phyloP scores from a whole-genome alignment of 331 rosid genomes.

The Telfairia occidentalis region DNA sequence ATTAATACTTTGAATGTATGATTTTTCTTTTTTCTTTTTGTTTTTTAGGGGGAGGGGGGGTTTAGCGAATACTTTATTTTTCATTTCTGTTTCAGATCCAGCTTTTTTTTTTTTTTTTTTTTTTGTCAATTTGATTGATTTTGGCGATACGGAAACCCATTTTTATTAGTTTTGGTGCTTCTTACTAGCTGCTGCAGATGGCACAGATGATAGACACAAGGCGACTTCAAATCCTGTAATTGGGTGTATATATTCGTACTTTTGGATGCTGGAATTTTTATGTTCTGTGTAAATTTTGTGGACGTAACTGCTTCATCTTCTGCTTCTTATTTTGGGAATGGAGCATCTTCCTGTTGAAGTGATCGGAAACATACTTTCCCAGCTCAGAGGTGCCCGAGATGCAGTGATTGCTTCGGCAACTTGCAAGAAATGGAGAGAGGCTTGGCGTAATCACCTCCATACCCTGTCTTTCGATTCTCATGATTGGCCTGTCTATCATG shows the following conservation, averaged over 20 bases:
- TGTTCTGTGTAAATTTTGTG: not conserved
- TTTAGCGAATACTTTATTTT: not conserved
- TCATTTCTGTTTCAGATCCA: not conserved
- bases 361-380: slow-evolving; percentile 35
- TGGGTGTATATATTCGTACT: not conserved
- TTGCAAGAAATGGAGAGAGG: slow-evolving; percentile 41
- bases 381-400: slow-evolving; percentile 34
- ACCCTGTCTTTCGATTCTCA: slow-evolving; percentile 33
- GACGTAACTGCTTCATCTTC: not conserved
- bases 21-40: no score
- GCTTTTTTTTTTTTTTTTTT: no score
- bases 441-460: slow-evolving; percentile 32
- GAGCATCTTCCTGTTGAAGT: slow-evolving; percentile 43
- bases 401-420: slow-evolving; percentile 37
- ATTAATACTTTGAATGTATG: not conserved
- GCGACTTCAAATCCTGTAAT: not conserved
- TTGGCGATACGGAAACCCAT: not conserved
- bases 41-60: no score
- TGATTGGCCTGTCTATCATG: slow-evolving; percentile 31
- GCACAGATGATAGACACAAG: not conserved
- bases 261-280: not conserved
- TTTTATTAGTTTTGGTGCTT: not conserved
- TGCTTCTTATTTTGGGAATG: not conserved
- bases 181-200: not conserved
- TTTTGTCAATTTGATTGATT: not conserved